phyloP scores from a whole-genome alignment of 1,139 yeast genomes.

The Geotrichum reessii region DNA sequence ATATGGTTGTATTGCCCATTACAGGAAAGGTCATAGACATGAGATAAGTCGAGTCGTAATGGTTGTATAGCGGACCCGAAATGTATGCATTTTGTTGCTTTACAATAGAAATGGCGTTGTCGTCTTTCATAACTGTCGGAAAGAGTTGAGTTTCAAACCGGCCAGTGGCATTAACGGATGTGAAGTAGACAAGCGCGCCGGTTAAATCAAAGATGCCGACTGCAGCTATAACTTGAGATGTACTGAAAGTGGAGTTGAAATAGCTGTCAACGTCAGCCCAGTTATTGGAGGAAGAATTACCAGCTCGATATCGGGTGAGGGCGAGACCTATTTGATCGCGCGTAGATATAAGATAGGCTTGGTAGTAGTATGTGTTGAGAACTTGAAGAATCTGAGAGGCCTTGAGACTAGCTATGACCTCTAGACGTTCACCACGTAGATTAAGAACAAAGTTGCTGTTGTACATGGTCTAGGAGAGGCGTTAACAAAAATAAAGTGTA shows the following conservation, averaged over 20 bases:
- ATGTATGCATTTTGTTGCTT: slow-evolving; percentile 25
- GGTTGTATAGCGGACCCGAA: slow-evolving; percentile 15
- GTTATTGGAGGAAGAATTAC: slow-evolving; percentile 52
- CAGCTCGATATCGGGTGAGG: slow-evolving; percentile 60
- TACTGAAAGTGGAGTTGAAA: slow-evolving; percentile 44
- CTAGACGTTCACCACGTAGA: slow-evolving; percentile 63
- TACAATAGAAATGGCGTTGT: not conserved
- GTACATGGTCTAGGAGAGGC: slow-evolving; percentile 50
- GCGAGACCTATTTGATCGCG: slow-evolving; percentile 58
- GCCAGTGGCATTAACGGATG: slow-evolving; percentile 31
- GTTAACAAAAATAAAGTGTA: not conserved
- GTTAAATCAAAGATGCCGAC: slow-evolving; percentile 63
- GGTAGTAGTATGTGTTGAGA: slow-evolving; percentile 58
- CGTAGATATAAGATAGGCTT: slow-evolving; percentile 59
- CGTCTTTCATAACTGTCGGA: slow-evolving; percentile 14
- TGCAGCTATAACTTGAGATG: slow-evolving; percentile 45
- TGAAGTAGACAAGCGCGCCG: slow-evolving; percentile 37
- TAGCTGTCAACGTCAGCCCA: slow-evolving; percentile 45
- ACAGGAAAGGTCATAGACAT: slow-evolving; percentile 66
- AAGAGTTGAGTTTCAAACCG: slow-evolving; percentile 10
- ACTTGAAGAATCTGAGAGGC: slow-evolving; percentile 73
- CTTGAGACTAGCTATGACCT: slow-evolving; percentile 73
- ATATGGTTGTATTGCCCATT: slow-evolving; percentile 64
- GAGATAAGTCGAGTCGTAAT: slow-evolving; percentile 31
- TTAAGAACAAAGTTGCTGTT: slow-evolving; percentile 59